phyloP scores from a whole-genome alignment of 129 eudicot genomes.

The Flaveria trinervia region DNA sequence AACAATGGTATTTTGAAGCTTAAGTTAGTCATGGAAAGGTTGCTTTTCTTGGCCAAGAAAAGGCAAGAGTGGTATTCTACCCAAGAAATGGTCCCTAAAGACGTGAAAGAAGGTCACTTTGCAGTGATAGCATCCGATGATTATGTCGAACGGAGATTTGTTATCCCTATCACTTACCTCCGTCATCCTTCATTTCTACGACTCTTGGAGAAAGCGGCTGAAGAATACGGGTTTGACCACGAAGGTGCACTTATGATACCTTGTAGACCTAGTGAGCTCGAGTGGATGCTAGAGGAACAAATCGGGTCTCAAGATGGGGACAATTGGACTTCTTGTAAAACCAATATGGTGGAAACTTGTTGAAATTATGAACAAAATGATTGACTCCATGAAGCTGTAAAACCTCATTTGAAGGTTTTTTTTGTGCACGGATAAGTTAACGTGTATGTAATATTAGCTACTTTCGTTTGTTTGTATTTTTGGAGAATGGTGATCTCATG shows the following conservation, averaged over 20 bases:
- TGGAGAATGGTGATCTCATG: conserved; percentile 8
- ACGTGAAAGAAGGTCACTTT: conserved; percentile 51
- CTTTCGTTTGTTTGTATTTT: neutral
- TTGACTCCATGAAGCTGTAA: neutral
- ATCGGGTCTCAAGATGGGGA: conserved; percentile 24
- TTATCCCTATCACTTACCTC: conserved; percentile 34
- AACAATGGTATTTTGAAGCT: conserved; percentile 37
- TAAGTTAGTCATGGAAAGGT: conserved; percentile 26
- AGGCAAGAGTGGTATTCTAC: conserved; percentile 7
- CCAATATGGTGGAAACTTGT: conserved; percentile 37
- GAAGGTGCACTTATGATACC: conserved; percentile 46
- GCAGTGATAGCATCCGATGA: conserved; percentile 45
- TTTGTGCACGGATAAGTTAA: neutral
- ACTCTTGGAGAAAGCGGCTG: conserved; percentile 44
- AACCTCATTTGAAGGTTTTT: conserved; percentile 5
- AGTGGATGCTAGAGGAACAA: conserved; percentile 35
- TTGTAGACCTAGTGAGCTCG: conserved; percentile 38
- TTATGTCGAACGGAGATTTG: conserved; percentile 32
- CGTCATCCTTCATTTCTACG: conserved; percentile 33
- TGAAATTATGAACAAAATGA: conserved; percentile 18
- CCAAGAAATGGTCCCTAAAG: conserved; percentile 41
- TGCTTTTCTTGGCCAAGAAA: conserved; percentile 32
- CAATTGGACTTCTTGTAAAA: conserved; percentile 29
- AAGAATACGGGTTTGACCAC: conserved; percentile 46
- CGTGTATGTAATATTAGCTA: neutral